A percentile compares a stretch with the other conserved stretches of the same genome.
These are phyloP conservation scores for Porcisia deanei DNA, from an alignment of 208 protist species.

Conservation along the genomic window DNA sequence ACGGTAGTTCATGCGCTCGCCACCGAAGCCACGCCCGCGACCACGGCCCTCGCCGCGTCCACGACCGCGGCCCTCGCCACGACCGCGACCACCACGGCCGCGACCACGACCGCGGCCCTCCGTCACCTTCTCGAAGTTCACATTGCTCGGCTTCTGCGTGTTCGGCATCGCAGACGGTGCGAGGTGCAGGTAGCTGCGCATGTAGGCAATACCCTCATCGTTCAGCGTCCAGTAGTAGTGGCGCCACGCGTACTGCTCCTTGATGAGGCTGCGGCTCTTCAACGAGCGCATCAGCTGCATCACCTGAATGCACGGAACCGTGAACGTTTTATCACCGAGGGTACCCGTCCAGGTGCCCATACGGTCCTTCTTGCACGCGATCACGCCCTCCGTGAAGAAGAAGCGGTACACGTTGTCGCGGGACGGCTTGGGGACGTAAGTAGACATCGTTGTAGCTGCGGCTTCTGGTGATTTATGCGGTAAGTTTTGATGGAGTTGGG, in stretches of 20 bases:
- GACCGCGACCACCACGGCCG: constrained; percentile 51
- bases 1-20: constrained; percentile 82
- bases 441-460: constrained; percentile 55
- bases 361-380: constrained; percentile 92
- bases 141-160: constrained; percentile 84
- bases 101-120: constrained; percentile 45
- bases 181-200: constrained; percentile 94
- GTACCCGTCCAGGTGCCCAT: constrained; percentile 84
- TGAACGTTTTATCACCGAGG: constrained; percentile 81
- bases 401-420: constrained; percentile 93
- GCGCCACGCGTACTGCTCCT: constrained; percentile 94
- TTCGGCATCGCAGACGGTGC: constrained; percentile 84
- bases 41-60: constrained; percentile 67
- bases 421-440: constrained; percentile 79
- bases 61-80: constrained; percentile 48
- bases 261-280: constrained; percentile 91
- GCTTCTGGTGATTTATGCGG: background rate
- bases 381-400: constrained; percentile 92
- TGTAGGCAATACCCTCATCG: constrained; percentile 92
- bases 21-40: constrained; percentile 78
- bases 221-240: constrained; percentile 96
- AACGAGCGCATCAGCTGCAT: constrained; percentile 92
- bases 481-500: background rate
- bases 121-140: constrained; percentile 55
- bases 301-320: constrained; percentile 77